Evolutionary conservation across 2,329 filamentous ascomycete species (phyloP).

Genomic region (Scedosporium minutisporum): DNA sequence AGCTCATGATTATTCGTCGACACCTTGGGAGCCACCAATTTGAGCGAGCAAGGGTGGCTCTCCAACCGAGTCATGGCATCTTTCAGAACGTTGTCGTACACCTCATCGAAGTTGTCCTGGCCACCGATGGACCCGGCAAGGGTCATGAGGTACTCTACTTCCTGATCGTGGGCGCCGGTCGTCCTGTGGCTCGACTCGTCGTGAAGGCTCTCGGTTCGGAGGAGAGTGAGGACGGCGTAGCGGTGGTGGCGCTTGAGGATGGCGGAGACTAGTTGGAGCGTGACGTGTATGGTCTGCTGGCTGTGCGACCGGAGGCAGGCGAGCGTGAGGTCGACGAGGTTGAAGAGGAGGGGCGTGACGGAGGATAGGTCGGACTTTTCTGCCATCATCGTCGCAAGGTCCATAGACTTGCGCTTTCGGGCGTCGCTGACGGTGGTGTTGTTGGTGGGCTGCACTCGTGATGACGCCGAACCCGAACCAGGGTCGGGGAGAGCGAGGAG

Average conservation of each 20-base stretch:
- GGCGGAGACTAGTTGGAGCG: conserved; percentile 75
- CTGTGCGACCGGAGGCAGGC: conserved; percentile 78
- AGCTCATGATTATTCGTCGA: conserved; percentile 46
- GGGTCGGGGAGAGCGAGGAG: conserved; percentile 68
- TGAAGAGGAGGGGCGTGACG: conserved; percentile 79
- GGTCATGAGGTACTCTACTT: conserved; percentile 61
- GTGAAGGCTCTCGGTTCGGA: conserved; percentile 54
- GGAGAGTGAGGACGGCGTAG: conserved; percentile 69
- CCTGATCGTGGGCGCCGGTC: conserved; percentile 63
- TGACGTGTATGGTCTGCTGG: conserved; percentile 80
- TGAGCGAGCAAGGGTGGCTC: conserved; percentile 62
- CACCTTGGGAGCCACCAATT: conserved; percentile 53
- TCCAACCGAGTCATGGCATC: conserved; percentile 63
- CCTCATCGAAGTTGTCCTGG: conserved; percentile 59
- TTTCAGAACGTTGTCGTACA: conserved; percentile 62
- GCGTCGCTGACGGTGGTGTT: conserved; percentile 52
- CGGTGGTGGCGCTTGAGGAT: conserved; percentile 81
- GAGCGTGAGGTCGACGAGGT: conserved; percentile 80
- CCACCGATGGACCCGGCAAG: conserved; percentile 61
- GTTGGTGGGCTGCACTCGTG: background rate
- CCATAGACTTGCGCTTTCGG: conserved; percentile 79
- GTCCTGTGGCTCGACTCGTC: conserved; percentile 52
- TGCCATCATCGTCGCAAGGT: conserved; percentile 71
- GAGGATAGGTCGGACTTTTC: conserved; percentile 59
- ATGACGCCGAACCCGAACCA: background rate